Evolutionary conservation across 2,329 filamentous ascomycete species (phyloP).

Genomic region (Zasmidium citrigriseum): DNA sequence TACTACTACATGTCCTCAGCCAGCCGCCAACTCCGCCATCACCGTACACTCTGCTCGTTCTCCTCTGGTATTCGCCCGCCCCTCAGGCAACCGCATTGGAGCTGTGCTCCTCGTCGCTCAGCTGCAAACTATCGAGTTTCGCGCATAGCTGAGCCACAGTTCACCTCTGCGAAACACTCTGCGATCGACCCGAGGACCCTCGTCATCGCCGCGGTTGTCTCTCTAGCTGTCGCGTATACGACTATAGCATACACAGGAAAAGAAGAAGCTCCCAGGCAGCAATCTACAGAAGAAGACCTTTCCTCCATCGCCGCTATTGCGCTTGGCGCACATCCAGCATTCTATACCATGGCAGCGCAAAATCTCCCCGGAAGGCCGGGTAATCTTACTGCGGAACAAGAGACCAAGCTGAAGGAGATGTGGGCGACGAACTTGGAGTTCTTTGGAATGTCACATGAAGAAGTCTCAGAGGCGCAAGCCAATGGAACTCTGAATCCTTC

Average conservation of each 20-base stretch:
- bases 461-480: conserved; percentile 20
- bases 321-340: neutral
- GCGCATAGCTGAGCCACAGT: neutral
- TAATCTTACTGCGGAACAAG: conserved; percentile 86
- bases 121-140: neutral
- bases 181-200: conserved; percentile 27
- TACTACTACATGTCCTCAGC: conserved; percentile 5
- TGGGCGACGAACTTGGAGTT: conserved; percentile 78
- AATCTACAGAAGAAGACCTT: conserved; percentile 5
- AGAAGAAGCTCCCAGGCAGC: conserved; percentile 1
- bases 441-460: conserved; percentile 59
- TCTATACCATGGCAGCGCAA: conserved; percentile 4
- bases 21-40: conserved; percentile 2
- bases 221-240: conserved; percentile 25
- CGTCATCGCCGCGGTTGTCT: conserved; percentile 24
- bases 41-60: neutral
- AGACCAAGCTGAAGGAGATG: conserved; percentile 82
- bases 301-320: neutral
- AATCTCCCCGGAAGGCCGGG: conserved; percentile 70
- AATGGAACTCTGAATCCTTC: conserved; percentile 28
- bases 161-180: conserved; percentile 8
- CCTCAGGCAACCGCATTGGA: conserved; percentile 3
- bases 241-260: conserved; percentile 14
- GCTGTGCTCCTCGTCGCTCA: neutral
- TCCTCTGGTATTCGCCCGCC: neutral